A percentile compares a stretch with the other conserved stretches of the same genome.
These are phyloP conservation scores for Tirmania nivea DNA, from an alignment of 495 filamentous ascomycete genomes.

Conservation along the genomic window DNA sequence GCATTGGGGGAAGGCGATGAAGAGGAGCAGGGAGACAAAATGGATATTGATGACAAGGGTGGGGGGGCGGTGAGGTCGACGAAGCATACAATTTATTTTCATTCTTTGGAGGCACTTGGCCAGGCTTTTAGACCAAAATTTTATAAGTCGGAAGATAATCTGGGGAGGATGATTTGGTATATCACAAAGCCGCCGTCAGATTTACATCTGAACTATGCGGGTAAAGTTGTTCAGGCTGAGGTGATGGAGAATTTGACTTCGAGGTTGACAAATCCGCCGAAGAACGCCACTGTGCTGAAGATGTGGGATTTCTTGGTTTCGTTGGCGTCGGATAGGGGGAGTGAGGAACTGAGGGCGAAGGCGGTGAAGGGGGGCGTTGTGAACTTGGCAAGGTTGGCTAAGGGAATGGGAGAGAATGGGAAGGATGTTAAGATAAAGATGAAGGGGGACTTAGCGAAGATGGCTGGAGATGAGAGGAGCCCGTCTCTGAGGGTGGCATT, in stretches of 20 bases:
- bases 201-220: background rate
- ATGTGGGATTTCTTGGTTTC: background rate
- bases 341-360: background rate
- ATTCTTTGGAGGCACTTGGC: slow-evolving; percentile 11
- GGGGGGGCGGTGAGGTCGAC: background rate
- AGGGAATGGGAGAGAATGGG: background rate
- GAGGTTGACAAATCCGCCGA: background rate
- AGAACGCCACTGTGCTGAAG: background rate
- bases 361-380: background rate
- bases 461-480: background rate
- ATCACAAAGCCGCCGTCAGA: background rate
- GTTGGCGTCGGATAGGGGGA: background rate
- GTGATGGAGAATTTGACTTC: background rate
- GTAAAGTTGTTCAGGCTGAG: background rate
- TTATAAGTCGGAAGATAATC: background rate
- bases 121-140: slow-evolving; percentile 10
- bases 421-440: background rate
- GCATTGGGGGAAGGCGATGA: slow-evolving; percentile 34
- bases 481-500: background rate
- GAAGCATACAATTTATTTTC: slow-evolving; percentile 6
- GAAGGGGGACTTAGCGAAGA: background rate
- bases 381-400: background rate
- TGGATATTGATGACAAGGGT: background rate
- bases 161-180: background rate
- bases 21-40: slow-evolving; percentile 20